Base-by-base conservation (phyloP, 257 asterid genomes). In the Fraxinus americana region DNA sequence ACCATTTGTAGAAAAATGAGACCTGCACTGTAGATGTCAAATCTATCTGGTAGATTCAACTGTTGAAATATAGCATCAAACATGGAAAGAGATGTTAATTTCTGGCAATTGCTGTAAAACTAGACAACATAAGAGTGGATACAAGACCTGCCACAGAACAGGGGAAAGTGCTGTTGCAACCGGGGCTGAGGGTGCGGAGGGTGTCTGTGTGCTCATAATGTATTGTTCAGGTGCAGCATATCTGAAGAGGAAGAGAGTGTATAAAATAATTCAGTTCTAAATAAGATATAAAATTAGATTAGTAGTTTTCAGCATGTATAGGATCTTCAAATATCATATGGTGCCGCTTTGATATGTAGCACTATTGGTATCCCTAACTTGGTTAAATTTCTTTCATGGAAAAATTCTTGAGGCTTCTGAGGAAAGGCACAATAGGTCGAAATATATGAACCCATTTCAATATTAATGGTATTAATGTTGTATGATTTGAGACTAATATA, bases 151-250 rank as follows among this genome's bases (percentile, higher is more conserved):
- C 98, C 99, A 96, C 35, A 96, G 84, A 71, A 96, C 96, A 54
- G 98, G 98, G 79, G 99, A 96, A 79, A 96, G 97, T 63, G 97
- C 97, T 12, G 97, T 71, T 5, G 99, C 99, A 66, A 96, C 97
- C 6, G 98, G 99, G 59, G 87, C 97, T 0, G 99, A 93, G 32
- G 99, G 99, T 21, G 98, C 98, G 1, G 97, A 96, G 11, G 99
- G 99, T 34, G 99, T 96, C 86, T 95, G 97, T 76, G 99, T 93
- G 83, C 99, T 93, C 99, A 93, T 95, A 68, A 95, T 93, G 82
- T 92, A 95, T 79, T 95, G 99, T 84, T 95, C 99, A 17, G 99
- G 99, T 74, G 99, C 97, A 78, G 97, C 87, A 79, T 96, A 93
- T 87, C 98, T 96, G 88, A 36, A 76, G n/a, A 14, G 48, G 73